These are phyloP conservation scores for Lodderomyces metapsilosis DNA, from an alignment of 1,139 yeast genomes.

Conservation along the genomic window DNA sequence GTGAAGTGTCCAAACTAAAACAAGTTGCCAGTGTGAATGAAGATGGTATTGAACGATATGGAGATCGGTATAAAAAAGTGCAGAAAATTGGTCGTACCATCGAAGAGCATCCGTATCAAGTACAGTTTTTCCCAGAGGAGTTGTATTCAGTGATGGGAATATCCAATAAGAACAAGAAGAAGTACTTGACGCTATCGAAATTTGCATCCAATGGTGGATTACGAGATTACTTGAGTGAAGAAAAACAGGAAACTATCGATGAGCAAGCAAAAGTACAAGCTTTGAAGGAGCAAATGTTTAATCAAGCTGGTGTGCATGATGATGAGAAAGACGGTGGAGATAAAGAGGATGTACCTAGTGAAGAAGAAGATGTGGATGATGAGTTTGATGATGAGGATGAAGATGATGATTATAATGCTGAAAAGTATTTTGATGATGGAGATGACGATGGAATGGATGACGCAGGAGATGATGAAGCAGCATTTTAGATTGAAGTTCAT, in stretches of 20 bases:
- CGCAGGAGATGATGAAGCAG: slow-evolving; percentile 85
- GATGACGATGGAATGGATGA: slow-evolving; percentile 77
- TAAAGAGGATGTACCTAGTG: slow-evolving; percentile 39
- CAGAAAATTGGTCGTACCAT: slow-evolving; percentile 75
- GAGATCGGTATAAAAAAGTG: slow-evolving; percentile 71
- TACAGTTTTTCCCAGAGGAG: slow-evolving; percentile 77
- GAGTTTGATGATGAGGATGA: slow-evolving; percentile 68
- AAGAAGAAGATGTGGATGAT: slow-evolving; percentile 49
- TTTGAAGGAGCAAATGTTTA: slow-evolving; percentile 58
- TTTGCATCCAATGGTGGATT: slow-evolving; percentile 49
- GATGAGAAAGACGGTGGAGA: slow-evolving; percentile 34
- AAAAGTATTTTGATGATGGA: slow-evolving; percentile 61
- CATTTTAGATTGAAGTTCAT: slow-evolving; percentile 41
- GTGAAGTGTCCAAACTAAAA: slow-evolving; percentile 14
- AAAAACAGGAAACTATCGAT: slow-evolving; percentile 17
- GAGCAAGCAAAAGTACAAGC: slow-evolving; percentile 35
- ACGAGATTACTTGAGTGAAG: slow-evolving; percentile 33
- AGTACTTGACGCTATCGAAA: slow-evolving; percentile 50
- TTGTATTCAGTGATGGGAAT: slow-evolving; percentile 74
- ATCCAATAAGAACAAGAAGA: slow-evolving; percentile 50
- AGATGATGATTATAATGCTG: slow-evolving; percentile 61
- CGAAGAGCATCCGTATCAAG: slow-evolving; percentile 77
- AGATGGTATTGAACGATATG: slow-evolving; percentile 69
- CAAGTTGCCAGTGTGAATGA: slow-evolving; percentile 20
- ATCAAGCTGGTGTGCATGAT: slow-evolving; percentile 54